A percentile compares a stretch with the other conserved stretches of the same genome.
Conservation (phyloP, 192 early-diverging fungal species). For the Backusella psychrophila region DNA sequence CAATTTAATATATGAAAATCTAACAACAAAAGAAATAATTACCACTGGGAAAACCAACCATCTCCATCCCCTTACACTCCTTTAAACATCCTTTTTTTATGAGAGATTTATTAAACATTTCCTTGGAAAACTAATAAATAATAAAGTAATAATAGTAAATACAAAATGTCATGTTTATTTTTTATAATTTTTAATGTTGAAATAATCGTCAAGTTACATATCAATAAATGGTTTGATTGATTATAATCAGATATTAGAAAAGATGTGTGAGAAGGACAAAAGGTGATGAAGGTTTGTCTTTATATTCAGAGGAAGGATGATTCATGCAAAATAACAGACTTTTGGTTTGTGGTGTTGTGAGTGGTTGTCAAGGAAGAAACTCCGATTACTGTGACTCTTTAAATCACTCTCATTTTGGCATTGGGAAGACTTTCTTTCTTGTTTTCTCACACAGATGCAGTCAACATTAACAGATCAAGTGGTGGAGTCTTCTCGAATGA, state of each 20-base stretch:
- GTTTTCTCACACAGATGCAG: neutral
- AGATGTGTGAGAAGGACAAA: no score
- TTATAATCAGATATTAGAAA: no score
- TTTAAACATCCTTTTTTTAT: neutral
- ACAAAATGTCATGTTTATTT: no score
- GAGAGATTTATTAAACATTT: constrained; percentile 2
- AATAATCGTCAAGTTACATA: no score
- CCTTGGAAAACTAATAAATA: neutral
- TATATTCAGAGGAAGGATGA: neutral
- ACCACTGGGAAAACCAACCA: neutral
- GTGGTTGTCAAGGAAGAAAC: neutral
- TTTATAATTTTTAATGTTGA: no score
- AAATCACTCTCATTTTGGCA: neutral
- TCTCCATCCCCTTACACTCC: neutral
- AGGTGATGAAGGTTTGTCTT: no score
- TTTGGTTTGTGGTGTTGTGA: neutral
- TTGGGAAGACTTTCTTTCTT: neutral
- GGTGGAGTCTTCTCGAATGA: neutral
- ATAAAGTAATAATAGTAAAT: neutral
- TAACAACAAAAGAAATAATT: neutral
- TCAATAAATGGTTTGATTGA: no score
- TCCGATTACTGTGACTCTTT: neutral
- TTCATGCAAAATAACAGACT: neutral
- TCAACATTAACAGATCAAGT: neutral
- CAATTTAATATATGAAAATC: neutral